Evolutionary conservation across 2,329 filamentous ascomycete species (phyloP), one percentile per base, ranked within the genome.

Genomic region (Gnomoniopsis sp.): DNA sequence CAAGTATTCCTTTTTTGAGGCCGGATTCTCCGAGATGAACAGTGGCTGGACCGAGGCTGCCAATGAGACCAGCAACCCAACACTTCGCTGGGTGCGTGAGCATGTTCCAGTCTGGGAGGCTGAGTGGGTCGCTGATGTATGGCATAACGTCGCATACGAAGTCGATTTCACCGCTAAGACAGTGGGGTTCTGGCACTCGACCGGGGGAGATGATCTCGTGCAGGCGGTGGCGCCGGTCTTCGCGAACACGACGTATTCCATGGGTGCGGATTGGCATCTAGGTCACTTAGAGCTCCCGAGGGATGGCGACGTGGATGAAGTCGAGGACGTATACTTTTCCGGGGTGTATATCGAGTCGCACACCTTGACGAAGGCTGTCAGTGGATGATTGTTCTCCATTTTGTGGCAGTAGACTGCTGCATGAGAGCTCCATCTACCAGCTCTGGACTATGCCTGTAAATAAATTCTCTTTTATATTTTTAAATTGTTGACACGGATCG

Each of bases 81-180:
- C 80, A 64, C 76, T 90, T 63, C 82, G 84, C 65, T 91, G 87
- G 86, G 82, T 84, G 71, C 83, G 85, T 11, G 77, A 78, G 60
- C 80, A 85, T 17, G 74, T 79, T 65, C 81, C 79, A 52, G 75
- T 88, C 65, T 91, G 87, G 87, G 82, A 80, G 65, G 78, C 79
- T 1, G 76, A 82, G 62, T 86, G 88, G 70, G 77, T 77, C 55
- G 77, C 87, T 1, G 83, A 79, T 44, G 82, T 86, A 12, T 91
- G 88, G 88, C 88, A 91, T 71, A 91, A 91, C 69, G 79, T 90
- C 66, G 88, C 87, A 50, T 90, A 90, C 67, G 87, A 86, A 69
- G 88, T 90, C 61, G 82, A 91, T 75, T 91, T 91, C 66, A 73
- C 72, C 17, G 80, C 76, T 43, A 75, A 79, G 64, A 84, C 79